Evolutionary conservation across 2,329 filamentous ascomycete species (phyloP).

Genomic region (Macrophomina pseudophaseolina): DNA sequence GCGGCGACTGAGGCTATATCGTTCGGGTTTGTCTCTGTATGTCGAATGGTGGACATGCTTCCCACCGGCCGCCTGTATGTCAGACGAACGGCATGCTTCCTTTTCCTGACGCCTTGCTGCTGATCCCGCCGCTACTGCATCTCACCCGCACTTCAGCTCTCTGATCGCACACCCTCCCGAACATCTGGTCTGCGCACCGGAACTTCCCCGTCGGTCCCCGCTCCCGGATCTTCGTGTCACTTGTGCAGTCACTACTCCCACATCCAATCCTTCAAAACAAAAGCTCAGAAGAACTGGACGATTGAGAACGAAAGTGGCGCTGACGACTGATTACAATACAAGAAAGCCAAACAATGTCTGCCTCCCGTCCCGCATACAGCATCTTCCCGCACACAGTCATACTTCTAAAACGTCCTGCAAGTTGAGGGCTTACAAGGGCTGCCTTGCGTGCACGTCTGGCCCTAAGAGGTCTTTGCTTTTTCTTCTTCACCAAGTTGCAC

Average conservation of each 20-base stretch:
- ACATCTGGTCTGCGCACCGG: background rate
- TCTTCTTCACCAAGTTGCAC: background rate
- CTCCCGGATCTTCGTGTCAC: constrained; percentile 8
- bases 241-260: background rate
- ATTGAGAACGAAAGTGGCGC: background rate
- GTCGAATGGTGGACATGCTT: background rate
- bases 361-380: background rate
- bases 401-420: constrained; percentile 16
- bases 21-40: background rate
- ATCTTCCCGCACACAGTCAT: constrained; percentile 22
- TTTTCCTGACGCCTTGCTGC: constrained; percentile 3
- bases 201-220: constrained; percentile 13
- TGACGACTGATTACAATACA: background rate
- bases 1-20: background rate
- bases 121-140: constrained; percentile 17
- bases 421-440: background rate
- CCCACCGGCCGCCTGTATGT: constrained; percentile 4
- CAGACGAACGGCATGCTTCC: constrained; percentile 7
- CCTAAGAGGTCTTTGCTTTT: background rate
- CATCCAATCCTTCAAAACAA: background rate
- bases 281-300: background rate
- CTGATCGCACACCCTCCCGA: background rate
- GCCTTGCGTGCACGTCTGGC: background rate
- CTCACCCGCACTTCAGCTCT: background rate
- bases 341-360: background rate